Evolutionary conservation across 2,329 filamentous ascomycete genomes (phyloP).

Genomic region (Fusarium nygamai): DNA sequence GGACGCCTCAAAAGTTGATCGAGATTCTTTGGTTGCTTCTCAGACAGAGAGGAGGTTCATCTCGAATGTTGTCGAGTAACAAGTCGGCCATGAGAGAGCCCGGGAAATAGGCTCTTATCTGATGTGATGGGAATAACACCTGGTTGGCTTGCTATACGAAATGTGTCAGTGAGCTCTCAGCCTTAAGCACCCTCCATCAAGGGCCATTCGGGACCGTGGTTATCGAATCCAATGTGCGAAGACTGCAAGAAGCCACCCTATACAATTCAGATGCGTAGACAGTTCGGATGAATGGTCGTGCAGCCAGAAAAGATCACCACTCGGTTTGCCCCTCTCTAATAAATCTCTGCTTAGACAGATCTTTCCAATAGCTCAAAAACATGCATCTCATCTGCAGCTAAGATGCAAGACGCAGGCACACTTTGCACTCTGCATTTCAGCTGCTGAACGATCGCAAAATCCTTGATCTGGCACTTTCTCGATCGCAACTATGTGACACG

Average conservation of each 20-base stretch:
- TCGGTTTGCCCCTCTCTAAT: not conserved
- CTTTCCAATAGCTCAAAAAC: not conserved
- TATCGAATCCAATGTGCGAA: not conserved
- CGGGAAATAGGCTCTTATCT: not conserved
- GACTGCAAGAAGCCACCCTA: not conserved
- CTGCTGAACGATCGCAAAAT: not conserved
- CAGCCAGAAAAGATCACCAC: not conserved
- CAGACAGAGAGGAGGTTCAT: not conserved
- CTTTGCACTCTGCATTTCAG: constrained; percentile 2
- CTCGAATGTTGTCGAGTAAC: not conserved
- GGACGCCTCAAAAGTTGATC: constrained; percentile 2
- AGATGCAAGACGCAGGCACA: constrained; percentile 16
- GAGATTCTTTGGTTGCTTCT: not conserved
- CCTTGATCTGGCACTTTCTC: not conserved
- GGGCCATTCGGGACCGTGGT: not conserved
- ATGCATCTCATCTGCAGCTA: constrained; percentile 7
- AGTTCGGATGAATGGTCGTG: not conserved
- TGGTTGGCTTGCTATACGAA: not conserved
- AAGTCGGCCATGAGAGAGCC: not conserved
- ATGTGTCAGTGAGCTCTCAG: not conserved
- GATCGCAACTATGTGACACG: constrained; percentile 14
- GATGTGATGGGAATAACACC: not conserved
- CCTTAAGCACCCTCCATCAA: not conserved
- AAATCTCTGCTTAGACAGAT: not conserved
- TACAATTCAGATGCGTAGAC: not conserved